Conservation (phyloP, 164 flowering plant species). For the Vitis rupestris region DNA sequence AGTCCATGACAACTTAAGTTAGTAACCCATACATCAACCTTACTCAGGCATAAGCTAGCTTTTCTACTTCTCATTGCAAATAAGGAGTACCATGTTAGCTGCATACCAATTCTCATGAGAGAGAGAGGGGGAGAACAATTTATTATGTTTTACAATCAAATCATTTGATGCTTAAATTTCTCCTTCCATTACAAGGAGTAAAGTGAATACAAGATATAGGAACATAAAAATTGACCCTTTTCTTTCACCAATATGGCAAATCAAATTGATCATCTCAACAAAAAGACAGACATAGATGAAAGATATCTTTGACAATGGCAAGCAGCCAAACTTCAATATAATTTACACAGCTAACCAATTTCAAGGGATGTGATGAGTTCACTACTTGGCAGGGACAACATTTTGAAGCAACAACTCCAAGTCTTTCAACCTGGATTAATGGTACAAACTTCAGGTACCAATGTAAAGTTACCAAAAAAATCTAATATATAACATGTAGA, state of each 20-base stretch:
- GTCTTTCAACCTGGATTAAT: constrained; percentile 56
- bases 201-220: neutral
- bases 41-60: no score
- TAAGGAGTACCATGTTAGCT: no score
- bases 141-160: neutral
- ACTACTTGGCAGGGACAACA: constrained; percentile 42
- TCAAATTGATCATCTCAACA: neutral
- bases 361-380: neutral
- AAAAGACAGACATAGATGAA: neutral
- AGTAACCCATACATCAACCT: no score
- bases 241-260: neutral
- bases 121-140: no score
- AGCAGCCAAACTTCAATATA: neutral
- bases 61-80: no score
- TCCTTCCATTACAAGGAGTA: neutral
- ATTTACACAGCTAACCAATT: neutral
- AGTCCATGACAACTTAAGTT: no score
- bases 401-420: constrained; percentile 62
- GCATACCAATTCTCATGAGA: no score
- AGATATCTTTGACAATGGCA: neutral
- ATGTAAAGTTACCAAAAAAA: neutral
- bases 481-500: neutral
- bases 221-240: neutral
- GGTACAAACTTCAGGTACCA: neutral
- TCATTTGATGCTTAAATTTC: neutral